Percentiles rank a stretch among this genome's conserved stretches.
Conservation (phyloP, 1,284 basidiomycete species). For the Heterobasidion irregulare region DNA sequence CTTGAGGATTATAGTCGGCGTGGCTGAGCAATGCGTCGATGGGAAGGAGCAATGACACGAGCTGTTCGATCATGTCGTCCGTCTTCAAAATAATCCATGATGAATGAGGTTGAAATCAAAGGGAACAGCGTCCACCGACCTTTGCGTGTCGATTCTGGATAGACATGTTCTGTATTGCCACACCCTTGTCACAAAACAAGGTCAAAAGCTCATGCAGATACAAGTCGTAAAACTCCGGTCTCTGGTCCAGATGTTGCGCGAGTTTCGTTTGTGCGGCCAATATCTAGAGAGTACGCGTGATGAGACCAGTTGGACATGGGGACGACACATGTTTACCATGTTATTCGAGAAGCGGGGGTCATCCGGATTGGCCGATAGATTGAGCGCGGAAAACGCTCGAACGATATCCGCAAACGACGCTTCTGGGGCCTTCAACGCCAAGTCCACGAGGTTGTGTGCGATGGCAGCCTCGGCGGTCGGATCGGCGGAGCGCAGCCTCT, state of each 20-base stretch:
- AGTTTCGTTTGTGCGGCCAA: conserved; percentile 85
- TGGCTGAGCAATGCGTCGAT: conserved; percentile 88
- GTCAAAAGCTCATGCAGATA: conserved; percentile 84
- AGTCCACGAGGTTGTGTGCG: conserved; percentile 84
- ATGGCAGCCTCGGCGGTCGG: conserved; percentile 86
- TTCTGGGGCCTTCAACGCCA: conserved; percentile 76
- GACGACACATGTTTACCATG: conserved; percentile 40
- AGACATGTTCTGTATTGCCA: conserved; percentile 80
- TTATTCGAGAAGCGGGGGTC: conserved; percentile 83
- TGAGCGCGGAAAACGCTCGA: conserved; percentile 80
- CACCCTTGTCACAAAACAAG: conserved; percentile 87
- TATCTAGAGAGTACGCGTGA: conserved; percentile 35
- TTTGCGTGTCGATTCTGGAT: conserved; percentile 57
- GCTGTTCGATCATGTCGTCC: conserved; percentile 80
- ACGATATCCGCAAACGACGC: conserved; percentile 82
- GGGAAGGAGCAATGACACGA: conserved; percentile 81
- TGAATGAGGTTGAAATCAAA: not conserved
- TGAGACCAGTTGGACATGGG: not conserved
- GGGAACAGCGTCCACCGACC: conserved; percentile 25
- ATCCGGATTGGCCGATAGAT: conserved; percentile 76
- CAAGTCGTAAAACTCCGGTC: conserved; percentile 68
- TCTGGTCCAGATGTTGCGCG: conserved; percentile 65
- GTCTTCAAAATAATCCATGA: conserved; percentile 32
- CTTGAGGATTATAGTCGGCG: conserved; percentile 60
- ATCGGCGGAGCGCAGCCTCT: conserved; percentile 79